These are phyloP conservation scores for Termitomyces titanicus DNA, from an alignment of 768 basidiomycete species.

Conservation along the genomic window DNA sequence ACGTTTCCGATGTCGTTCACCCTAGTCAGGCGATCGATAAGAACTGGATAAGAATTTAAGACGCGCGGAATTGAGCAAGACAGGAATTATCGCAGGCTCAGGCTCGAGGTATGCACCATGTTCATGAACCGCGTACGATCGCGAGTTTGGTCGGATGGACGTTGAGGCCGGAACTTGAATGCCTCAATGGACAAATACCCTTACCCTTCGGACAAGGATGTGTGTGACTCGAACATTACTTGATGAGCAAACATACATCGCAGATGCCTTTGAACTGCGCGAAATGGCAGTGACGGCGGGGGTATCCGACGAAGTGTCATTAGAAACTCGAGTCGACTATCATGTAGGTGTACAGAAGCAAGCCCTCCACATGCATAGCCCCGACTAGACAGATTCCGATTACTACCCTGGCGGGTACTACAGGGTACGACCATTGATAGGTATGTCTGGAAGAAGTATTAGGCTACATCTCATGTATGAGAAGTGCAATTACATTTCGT, in stretches of 20 bases:
- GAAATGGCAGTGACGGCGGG: not conserved
- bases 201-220: slow-evolving; percentile 83
- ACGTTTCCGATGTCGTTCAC: slow-evolving; percentile 95
- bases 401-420: too few relatives aligned
- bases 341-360: too few relatives aligned
- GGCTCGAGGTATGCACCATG: slow-evolving; percentile 92
- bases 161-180: slow-evolving; percentile 88
- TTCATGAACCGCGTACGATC: slow-evolving; percentile 74
- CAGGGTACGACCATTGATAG: too few relatives aligned
- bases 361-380: too few relatives aligned
- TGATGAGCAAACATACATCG: not conserved
- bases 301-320: not conserved
- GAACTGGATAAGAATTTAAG: too few relatives aligned
- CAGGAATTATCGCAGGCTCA: too few relatives aligned
- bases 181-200: slow-evolving; percentile 93
- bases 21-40: slow-evolving; percentile 33
- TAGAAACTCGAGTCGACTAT: too few relatives aligned
- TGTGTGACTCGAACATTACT: slow-evolving; percentile 91
- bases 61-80: too few relatives aligned
- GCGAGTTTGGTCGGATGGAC: slow-evolving; percentile 71
- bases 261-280: not conserved
- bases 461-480: too few relatives aligned
- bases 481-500: too few relatives aligned
- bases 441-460: too few relatives aligned
- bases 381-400: too few relatives aligned